Evolutionary conservation across 257 asterid genomes (phyloP), one percentile per base, ranked within the genome.

Genomic region (Leptodermis oblonga): DNA sequence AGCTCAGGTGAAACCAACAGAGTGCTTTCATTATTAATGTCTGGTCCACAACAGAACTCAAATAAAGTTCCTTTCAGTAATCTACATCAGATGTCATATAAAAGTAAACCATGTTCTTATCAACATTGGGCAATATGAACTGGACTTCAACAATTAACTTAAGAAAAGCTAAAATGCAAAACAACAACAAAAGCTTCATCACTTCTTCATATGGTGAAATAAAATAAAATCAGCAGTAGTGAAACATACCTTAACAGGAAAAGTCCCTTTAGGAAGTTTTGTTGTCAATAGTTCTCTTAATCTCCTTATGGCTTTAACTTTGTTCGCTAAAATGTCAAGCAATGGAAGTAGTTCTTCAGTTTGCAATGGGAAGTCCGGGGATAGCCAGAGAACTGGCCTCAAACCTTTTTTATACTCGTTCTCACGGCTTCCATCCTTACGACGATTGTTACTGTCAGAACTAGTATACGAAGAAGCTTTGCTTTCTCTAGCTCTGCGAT

Each of bases 301-400:
- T 66, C 98, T 81, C 13, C 97, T 82, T 64, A 93, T 82, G 46
- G 97, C 98, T 78, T 93, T 93, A 68, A 93, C 98, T 84, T 93
- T 93, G 78, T 93, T 90, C 4, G 97, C 98, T 54, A 93, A 82
- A 77, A 93, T 93, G 79, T 93, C 98, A 41, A 93, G 98, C 79
- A 93, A 82, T 14, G 98, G 98, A 52, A 93, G 82, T 63, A 93
- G 86, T 73, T 93, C 97, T 65, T 93, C 98, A 37, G 96, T 87
- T 79, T 77, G 81, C 62, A 93, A 78, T 0, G 94, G 97, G 76
- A 93, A 93, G 79, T 93, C 89, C 3, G 97, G 95, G 45, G 97
- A 87, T 65, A 93, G 95, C 95, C 97, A 93, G 30, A 93, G 92
- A 77, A 87, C 64, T n/a, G 98, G 98, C 85, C 98, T 93, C 85